A percentile compares a stretch with the other conserved stretches of the same genome.
Evolutionary conservation across 1,139 yeast species (phyloP).

Genomic region (Pichia sp.): DNA sequence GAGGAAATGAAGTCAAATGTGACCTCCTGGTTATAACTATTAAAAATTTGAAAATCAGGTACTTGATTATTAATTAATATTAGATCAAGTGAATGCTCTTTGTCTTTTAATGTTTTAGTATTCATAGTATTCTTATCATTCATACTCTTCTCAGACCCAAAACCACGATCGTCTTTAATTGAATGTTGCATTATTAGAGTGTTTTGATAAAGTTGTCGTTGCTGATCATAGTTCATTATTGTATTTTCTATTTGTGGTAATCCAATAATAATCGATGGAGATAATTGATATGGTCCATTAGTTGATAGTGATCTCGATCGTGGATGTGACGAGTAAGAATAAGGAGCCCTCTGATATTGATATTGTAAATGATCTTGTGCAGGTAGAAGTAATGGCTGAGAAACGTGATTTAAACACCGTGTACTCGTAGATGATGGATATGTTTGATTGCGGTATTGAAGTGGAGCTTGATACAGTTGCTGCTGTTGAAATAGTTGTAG

Average conservation of each 20-base stretch:
- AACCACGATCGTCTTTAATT: not conserved
- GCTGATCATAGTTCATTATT: not conserved
- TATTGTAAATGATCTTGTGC: not conserved
- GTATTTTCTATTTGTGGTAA: not conserved
- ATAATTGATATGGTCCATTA: not conserved
- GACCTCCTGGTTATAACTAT: not conserved
- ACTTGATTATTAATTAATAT: not conserved
- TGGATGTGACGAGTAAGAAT: not conserved
- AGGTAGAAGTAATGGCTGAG: not conserved
- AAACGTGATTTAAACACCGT: not conserved
- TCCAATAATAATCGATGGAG: not conserved
- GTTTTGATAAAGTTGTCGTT: not conserved
- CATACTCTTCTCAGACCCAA: not conserved
- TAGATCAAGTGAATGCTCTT: not conserved
- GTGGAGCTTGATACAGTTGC: not conserved
- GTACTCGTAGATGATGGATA: not conserved
- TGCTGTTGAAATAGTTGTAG: not conserved
- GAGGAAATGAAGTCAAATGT: conserved; percentile 10
- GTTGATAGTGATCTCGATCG: not conserved
- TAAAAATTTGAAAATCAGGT: not conserved
- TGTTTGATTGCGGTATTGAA: not conserved
- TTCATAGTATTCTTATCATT: not conserved
- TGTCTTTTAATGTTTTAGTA: not conserved
- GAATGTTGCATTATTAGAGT: not conserved
- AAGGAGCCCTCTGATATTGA: not conserved